A percentile compares a stretch with the other conserved stretches of the same genome.
Conservation (phyloP, 768 basidiomycete species). For the Auriscalpium vulgare region DNA sequence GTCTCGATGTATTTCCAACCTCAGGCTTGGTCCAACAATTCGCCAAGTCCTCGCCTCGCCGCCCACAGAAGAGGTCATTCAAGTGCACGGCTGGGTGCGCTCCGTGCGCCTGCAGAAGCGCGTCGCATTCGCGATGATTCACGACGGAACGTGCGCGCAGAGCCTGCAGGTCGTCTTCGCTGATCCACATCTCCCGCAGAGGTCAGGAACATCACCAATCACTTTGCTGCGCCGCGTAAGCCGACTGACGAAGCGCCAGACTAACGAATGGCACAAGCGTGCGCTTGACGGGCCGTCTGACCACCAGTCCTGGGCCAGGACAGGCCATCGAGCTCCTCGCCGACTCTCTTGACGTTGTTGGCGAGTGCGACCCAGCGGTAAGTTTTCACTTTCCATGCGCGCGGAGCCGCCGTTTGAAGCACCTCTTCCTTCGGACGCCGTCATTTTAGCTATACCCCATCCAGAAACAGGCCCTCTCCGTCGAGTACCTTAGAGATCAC, state of each 20-base stretch:
- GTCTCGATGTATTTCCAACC: too few relatives aligned
- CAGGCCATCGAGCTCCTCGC: constrained; percentile 49
- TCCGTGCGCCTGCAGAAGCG: constrained; percentile 83
- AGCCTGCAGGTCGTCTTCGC: constrained; percentile 75
- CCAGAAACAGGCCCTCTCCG: constrained; percentile 77
- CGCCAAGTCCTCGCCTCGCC: constrained; percentile 10
- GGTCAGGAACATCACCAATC: constrained; percentile 18
- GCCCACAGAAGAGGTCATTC: constrained; percentile 7
- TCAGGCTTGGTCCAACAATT: constrained; percentile 8
- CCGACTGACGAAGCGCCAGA: constrained; percentile 18
- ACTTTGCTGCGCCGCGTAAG: neutral
- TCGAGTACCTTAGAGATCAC: constrained; percentile 78
- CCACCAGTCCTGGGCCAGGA: constrained; percentile 37
- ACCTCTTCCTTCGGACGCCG: neutral
- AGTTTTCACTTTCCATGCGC: constrained; percentile 15
- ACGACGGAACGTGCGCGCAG: constrained; percentile 68
- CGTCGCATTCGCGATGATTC: constrained; percentile 75
- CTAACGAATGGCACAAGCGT: constrained; percentile 51
- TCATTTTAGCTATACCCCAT: constrained; percentile 73
- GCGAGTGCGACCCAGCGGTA: constrained; percentile 54
- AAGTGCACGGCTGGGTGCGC: constrained; percentile 78
- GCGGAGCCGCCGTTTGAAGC: neutral
- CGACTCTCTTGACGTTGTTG: constrained; percentile 38
- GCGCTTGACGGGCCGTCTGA: constrained; percentile 37
- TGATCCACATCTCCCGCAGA: constrained; percentile 28